phyloP scores from a whole-genome alignment of 352 stramenopile species.

The Pythium aquatile region DNA sequence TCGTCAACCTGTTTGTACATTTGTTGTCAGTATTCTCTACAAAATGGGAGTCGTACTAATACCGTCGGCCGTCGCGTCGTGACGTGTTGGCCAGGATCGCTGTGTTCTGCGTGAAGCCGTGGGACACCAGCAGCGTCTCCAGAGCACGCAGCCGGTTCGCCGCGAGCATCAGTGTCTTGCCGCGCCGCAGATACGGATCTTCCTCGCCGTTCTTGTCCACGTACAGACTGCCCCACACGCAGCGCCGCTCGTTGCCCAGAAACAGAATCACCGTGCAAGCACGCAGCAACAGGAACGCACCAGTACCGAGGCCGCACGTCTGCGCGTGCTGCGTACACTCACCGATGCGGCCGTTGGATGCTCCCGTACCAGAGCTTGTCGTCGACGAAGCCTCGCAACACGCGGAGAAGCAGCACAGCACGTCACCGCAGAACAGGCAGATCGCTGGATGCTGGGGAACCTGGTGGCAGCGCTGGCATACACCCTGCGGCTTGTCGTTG shows the following conservation, averaged over 20 bases:
- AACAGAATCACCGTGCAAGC: slow-evolving; percentile 85
- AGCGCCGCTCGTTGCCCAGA: slow-evolving; percentile 72
- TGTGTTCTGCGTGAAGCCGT: slow-evolving; percentile 75
- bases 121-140: slow-evolving; percentile 67
- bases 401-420: slow-evolving; percentile 75
- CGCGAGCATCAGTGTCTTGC: slow-evolving; percentile 73
- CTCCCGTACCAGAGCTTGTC: neutral
- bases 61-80: slow-evolving; percentile 69
- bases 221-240: slow-evolving; percentile 82
- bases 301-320: slow-evolving; percentile 53
- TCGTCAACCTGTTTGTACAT: slow-evolving; percentile 4
- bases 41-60: slow-evolving; percentile 32
- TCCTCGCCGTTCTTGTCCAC: slow-evolving; percentile 87
- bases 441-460: slow-evolving; percentile 69
- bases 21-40: slow-evolving; percentile 3
- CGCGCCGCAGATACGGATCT: slow-evolving; percentile 73
- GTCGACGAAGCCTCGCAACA: slow-evolving; percentile 53
- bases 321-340: slow-evolving; percentile 79
- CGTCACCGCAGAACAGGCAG: slow-evolving; percentile 71
- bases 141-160: slow-evolving; percentile 53
- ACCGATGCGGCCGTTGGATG: slow-evolving; percentile 39
- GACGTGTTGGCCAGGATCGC: slow-evolving; percentile 78
- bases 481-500: slow-evolving; percentile 55
- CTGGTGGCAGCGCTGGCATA: slow-evolving; percentile 59
- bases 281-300: slow-evolving; percentile 67